A percentile compares a stretch with the other conserved stretches of the same genome.
phyloP scores from a whole-genome alignment of 2,329 filamentous ascomycete species.

The Aschersonia sp. region DNA sequence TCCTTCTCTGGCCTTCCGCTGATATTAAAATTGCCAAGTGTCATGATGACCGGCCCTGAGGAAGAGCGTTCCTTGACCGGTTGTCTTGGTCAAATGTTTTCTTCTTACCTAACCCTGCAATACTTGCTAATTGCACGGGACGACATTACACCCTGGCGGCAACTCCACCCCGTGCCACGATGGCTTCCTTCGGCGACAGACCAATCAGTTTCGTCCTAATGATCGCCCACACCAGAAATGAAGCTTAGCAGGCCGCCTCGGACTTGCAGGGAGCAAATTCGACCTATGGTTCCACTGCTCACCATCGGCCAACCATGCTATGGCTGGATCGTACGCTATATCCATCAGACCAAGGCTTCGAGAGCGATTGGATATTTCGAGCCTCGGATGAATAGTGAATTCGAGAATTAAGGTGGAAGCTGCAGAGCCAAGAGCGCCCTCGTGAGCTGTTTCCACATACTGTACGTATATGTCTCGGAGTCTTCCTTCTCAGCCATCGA shows the following conservation, averaged over 20 bases:
- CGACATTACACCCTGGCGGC: neutral
- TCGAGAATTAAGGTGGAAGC: neutral
- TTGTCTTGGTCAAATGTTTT: too few relatives aligned
- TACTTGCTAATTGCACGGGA: too few relatives aligned
- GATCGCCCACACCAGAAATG: neutral
- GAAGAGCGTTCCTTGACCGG: too few relatives aligned
- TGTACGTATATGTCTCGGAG: neutral
- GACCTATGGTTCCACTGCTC: neutral
- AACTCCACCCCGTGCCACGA: neutral
- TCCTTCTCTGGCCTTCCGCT: too few relatives aligned
- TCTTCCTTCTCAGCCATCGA: neutral
- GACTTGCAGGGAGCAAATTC: constrained; percentile 1
- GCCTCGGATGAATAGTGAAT: neutral
- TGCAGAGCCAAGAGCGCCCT: neutral
- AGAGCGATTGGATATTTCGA: neutral
- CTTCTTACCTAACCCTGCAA: too few relatives aligned
- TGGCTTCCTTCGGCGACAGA: neutral
- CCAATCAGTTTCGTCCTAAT: neutral
- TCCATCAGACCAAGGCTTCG: neutral
- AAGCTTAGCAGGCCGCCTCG: constrained; percentile 1
- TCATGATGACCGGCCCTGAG: too few relatives aligned
- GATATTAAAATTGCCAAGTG: too few relatives aligned
- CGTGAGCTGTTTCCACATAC: neutral
- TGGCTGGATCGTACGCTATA: neutral
- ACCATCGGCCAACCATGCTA: neutral